Conservation (phyloP, 306 rosid genomes). For the Cicer cuneatum region DNA sequence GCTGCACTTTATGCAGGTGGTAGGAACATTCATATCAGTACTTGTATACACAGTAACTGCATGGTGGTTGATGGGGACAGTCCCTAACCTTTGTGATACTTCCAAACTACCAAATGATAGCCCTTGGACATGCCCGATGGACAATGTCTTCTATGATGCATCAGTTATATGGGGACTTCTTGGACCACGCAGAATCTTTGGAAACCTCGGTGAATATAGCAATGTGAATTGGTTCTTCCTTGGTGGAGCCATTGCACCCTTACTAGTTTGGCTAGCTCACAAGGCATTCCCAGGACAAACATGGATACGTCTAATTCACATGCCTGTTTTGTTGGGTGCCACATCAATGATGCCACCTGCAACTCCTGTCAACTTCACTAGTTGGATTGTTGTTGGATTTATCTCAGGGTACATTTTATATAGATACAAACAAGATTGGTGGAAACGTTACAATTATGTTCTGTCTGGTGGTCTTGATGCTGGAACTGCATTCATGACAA, state of each 20-base stretch:
- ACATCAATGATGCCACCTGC: slow-evolving; percentile 86
- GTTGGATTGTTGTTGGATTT: slow-evolving; percentile 68
- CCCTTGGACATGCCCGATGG: slow-evolving; percentile 88
- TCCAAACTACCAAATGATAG: slow-evolving; percentile 52
- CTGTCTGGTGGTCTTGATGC: slow-evolving; percentile 87
- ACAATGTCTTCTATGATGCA: slow-evolving; percentile 76
- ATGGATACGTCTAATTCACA: slow-evolving; percentile 67
- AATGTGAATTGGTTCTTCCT: slow-evolving; percentile 72
- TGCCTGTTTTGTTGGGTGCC: slow-evolving; percentile 75
- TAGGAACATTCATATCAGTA: slow-evolving; percentile 70
- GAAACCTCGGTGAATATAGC: slow-evolving; percentile 75
- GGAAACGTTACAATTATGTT: slow-evolving; percentile 73
- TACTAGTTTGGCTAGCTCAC: slow-evolving; percentile 74
- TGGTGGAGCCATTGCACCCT: slow-evolving; percentile 74
- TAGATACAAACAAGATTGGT: slow-evolving; percentile 58
- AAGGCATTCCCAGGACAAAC: slow-evolving; percentile 60
- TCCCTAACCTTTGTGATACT: slow-evolving; percentile 75
- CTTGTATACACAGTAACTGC: slow-evolving; percentile 65
- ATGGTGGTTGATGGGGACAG: slow-evolving; percentile 79
- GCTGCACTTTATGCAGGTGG: slow-evolving; percentile 57
- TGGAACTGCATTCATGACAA: slow-evolving; percentile 79
- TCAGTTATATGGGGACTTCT: slow-evolving; percentile 91
- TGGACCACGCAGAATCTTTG: slow-evolving; percentile 86
- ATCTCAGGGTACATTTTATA: slow-evolving; percentile 60
- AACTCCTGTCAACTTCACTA: slow-evolving; percentile 68